Base-by-base conservation (phyloP, 106 monocot species). In the Acanthochlamys bracteata region DNA sequence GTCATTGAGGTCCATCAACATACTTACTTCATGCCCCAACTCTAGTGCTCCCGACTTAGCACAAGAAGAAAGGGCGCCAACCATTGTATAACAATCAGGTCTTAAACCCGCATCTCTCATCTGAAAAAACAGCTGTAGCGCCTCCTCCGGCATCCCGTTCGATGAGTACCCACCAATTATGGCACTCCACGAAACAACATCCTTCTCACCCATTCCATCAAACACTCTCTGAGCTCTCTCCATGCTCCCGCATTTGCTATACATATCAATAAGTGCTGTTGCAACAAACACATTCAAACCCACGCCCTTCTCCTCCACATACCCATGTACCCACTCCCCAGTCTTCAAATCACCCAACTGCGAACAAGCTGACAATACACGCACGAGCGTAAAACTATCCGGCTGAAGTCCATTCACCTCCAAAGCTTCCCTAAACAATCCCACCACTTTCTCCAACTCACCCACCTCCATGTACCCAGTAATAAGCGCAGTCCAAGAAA, bases 121-220 rank as follows among this genome's bases (percentile, higher is more conserved):
- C 59, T 57, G 25, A 24, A 73, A 79, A 61, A 92, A 92, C 11
- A 92, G 53, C 39, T 76, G 40, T 40, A 92, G 60, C 11, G 91
- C 91, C 52, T 86, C 84, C 59, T 40, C 70, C 1, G 86, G 91
- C 24, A 78, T 59, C 49, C 91, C 91, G 64, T 86, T 92, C 2
- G 74, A 76, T 11, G 91, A 78, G 43, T 92, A 92, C 11, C 91
- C 91, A 41, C 73, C 75, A 56, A 92, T 83, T 83, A 92, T 87
- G 0, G 77, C 75, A 52, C 82, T 87, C 92, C 92, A 92, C n/a
- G 82, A 60, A 20, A 92, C 79, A 12, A 81, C 82, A 62, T 92
- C 87, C 63, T 65, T 81, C 24, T 75, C 71, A 14, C n/a, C 26
- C 84, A 92, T 87, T 41, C 53, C 47, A 42, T 92, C 82, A 52